phyloP scores from a whole-genome alignment of 2,329 filamentous ascomycete genomes.

The Fusarium stilboides region DNA sequence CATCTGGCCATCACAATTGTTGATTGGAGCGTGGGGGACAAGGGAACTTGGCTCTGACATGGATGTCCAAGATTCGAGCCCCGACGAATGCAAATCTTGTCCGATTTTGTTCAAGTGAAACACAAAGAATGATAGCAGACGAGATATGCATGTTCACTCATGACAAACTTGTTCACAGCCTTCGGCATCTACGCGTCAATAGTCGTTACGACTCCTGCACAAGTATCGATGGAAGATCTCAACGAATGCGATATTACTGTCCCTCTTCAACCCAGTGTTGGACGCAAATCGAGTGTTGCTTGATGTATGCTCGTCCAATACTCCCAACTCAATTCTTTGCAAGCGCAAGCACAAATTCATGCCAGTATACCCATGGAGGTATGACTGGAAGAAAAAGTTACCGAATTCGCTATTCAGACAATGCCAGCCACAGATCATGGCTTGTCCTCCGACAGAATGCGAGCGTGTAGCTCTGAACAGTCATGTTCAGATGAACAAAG shows the following conservation, averaged over 20 bases:
- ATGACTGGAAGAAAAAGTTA: not conserved
- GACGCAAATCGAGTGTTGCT: not conserved
- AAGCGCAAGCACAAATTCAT: not conserved
- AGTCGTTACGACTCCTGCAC: slow-evolving; percentile 4
- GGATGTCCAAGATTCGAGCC: slow-evolving; percentile 20
- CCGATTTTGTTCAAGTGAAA: slow-evolving; percentile 27
- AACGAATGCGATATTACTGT: not conserved
- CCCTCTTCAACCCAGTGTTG: not conserved
- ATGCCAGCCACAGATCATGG: not conserved
- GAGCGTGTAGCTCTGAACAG: not conserved
- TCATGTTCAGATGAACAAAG: not conserved
- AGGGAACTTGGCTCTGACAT: not conserved
- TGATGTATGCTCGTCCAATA: not conserved
- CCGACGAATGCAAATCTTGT: slow-evolving; percentile 18
- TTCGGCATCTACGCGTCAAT: slow-evolving; percentile 27
- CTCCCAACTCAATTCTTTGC: too few relatives aligned
- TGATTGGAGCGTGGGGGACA: slow-evolving; percentile 11
- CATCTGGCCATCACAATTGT: not conserved
- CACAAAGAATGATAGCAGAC: not conserved
- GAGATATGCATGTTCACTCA: not conserved
- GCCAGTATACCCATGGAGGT: not conserved
- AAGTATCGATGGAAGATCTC: not conserved
- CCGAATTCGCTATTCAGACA: slow-evolving; percentile 5
- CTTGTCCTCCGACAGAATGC: not conserved
- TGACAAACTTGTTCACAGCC: not conserved